Percentiles rank a stretch among this genome's conserved stretches.
Conservation (phyloP, 2,329 filamentous ascomycete species). For the Ceratocystis papillata region DNA sequence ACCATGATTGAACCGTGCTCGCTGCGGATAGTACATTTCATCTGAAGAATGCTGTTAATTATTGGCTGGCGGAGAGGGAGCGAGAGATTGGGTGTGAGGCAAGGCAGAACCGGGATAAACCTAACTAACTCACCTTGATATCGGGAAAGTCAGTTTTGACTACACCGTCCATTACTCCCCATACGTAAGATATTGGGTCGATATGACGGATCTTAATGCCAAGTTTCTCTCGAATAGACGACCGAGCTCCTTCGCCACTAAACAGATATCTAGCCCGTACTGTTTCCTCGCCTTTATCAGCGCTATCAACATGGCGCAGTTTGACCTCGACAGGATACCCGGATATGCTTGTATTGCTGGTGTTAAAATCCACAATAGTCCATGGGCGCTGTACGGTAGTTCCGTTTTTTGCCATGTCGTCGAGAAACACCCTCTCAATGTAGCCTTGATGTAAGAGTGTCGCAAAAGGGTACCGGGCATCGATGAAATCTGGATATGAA, state of each 20-base stretch:
- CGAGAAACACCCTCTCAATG: slow-evolving; percentile 60
- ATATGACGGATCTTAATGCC: slow-evolving; percentile 61
- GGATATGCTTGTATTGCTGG: slow-evolving; percentile 39
- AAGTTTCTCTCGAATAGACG: slow-evolving; percentile 52
- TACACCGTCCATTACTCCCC: slow-evolving; percentile 67
- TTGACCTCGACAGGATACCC: slow-evolving; percentile 73
- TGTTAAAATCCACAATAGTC: slow-evolving; percentile 51
- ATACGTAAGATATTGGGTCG: slow-evolving; percentile 59
- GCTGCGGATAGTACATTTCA: slow-evolving; percentile 68
- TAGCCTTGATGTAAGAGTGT: slow-evolving; percentile 60
- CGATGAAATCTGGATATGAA: slow-evolving; percentile 75
- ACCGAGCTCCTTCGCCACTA: slow-evolving; percentile 59
- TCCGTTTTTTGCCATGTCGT: slow-evolving; percentile 52
- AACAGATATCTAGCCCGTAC: slow-evolving; percentile 60
- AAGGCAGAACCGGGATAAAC: background rate
- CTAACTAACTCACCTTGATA: slow-evolving; percentile 46
- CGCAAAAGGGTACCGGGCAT: slow-evolving; percentile 60
- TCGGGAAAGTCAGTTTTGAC: slow-evolving; percentile 66
- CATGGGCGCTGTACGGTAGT: slow-evolving; percentile 53
- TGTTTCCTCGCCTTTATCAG: slow-evolving; percentile 45
- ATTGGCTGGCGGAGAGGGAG: slow-evolving; percentile 28
- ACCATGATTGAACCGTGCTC: slow-evolving; percentile 67
- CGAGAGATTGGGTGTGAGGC: background rate
- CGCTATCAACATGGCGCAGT: slow-evolving; percentile 65
- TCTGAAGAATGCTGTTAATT: slow-evolving; percentile 35